phyloP scores from a whole-genome alignment of 495 filamentous ascomycete genomes.

The Trichocladium uniseriatum region DNA sequence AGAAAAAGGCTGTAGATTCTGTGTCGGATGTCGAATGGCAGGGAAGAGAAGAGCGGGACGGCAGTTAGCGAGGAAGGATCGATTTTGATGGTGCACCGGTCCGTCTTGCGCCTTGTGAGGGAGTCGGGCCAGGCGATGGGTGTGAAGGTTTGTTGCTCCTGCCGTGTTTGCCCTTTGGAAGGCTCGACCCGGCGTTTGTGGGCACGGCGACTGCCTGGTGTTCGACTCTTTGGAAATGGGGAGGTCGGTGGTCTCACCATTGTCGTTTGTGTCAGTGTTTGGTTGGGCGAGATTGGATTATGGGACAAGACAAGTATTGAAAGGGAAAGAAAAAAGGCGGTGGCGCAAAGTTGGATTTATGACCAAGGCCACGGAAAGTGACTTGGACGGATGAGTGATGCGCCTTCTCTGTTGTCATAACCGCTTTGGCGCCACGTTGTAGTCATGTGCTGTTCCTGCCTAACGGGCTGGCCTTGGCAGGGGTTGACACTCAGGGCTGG shows the following conservation, averaged over 20 bases:
- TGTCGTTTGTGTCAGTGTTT: too few species aligned
- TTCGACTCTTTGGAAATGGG: not conserved
- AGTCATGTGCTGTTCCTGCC: conserved; percentile 5
- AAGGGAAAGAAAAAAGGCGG: not conserved
- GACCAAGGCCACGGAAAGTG: not conserved
- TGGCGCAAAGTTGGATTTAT: not conserved
- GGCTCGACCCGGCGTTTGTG: not conserved
- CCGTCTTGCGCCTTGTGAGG: not conserved
- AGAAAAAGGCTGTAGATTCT: conserved; percentile 8
- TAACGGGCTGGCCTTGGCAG: not conserved
- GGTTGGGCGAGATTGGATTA: too few species aligned
- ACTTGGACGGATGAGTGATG: not conserved
- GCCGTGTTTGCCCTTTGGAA: not conserved
- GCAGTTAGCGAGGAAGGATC: not conserved
- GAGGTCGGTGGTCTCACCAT: too few species aligned
- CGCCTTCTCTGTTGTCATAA: not conserved
- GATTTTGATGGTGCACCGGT: not conserved
- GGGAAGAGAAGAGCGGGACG: conserved; percentile 2
- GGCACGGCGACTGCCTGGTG: too few species aligned
- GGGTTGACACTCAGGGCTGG: not conserved
- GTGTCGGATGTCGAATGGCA: conserved; percentile 10
- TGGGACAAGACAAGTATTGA: too few species aligned
- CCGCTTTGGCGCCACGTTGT: not conserved
- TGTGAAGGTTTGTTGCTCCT: not conserved
- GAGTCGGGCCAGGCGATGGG: not conserved